Base-by-base conservation (phyloP, 495 filamentous ascomycete genomes). In the Xylaria palmicola region DNA sequence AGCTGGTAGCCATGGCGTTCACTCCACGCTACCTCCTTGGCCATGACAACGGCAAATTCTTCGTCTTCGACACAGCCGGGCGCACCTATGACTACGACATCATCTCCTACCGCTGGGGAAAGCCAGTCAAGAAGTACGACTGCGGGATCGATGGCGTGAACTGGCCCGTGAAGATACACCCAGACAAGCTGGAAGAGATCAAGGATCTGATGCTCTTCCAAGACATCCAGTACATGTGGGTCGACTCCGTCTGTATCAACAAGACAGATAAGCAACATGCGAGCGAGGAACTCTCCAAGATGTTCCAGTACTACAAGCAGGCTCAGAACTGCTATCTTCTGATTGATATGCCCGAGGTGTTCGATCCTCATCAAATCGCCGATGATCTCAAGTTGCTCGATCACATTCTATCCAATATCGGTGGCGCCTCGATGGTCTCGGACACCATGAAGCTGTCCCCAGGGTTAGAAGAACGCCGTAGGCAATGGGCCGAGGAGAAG, bases 191-290 rank as follows among this genome's bases (percentile, higher is more conserved):
- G 39, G 12, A 20, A 52, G 17, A 30, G 12, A 52, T 52, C 13
- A 12, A 20, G 29, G 32, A 52, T 6, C 24, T 36, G 19, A 52
- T 52, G 49, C 34, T 26, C 49, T 52, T 36, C 49, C 19, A 52
- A 22, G n/a, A 17, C 3, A 15, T 52, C 3, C 26, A 59, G 60
- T 63, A 63, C 34, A 34, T 65, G 44, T 65, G 63, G 63, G 63
- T 62, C 19, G 59, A 63, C 53, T 63, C 51, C 48, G 20, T 63
- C 15, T 65, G 63, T 13, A 27, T 65, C 39, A 39, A 65, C 17
- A 48, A 65, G 45, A 44, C 1, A 32, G 49, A 32, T 5, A 12
- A 24, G 17, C 1, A 24, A 22, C 17, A 24, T 7, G 49, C 13
- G 10, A 52, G 17, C n/a, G 49, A 52, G 10, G 29, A 52, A 52